phyloP scores from a whole-genome alignment of 2,329 filamentous ascomycete species.

The Xylariaceae sp. region DNA sequence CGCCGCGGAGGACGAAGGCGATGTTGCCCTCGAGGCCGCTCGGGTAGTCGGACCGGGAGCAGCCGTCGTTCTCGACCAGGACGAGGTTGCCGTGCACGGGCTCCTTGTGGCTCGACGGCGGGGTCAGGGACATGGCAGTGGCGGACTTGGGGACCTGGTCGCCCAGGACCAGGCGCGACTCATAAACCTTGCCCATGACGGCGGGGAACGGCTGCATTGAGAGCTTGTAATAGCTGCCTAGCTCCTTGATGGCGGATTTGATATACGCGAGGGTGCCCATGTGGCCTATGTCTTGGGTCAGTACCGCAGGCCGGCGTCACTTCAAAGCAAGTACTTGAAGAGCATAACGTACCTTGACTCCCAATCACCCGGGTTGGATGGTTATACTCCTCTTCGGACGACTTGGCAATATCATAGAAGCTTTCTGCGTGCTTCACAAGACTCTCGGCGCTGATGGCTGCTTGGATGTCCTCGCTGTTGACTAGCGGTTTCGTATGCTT shows the following conservation, averaged over 20 bases:
- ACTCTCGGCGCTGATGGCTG: constrained; percentile 45
- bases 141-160: constrained; percentile 42
- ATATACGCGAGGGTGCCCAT: constrained; percentile 58
- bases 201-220: constrained; percentile 59
- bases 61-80: constrained; percentile 57
- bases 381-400: constrained; percentile 51
- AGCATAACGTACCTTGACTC: constrained; percentile 45
- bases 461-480: constrained; percentile 48
- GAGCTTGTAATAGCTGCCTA: constrained; percentile 54
- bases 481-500: constrained; percentile 33
- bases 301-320: too few species aligned
- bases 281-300: too few species aligned
- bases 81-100: constrained; percentile 53
- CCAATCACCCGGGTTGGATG: constrained; percentile 67
- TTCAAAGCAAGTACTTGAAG: too few species aligned
- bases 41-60: constrained; percentile 56
- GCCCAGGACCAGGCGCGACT: constrained; percentile 51
- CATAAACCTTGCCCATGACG: constrained; percentile 50
- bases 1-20: constrained; percentile 62
- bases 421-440: constrained; percentile 52
- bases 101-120: constrained; percentile 53
- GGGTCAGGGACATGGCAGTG: constrained; percentile 56
- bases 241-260: constrained; percentile 41
- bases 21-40: constrained; percentile 52
- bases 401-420: constrained; percentile 55